Evolutionary conservation across 1,284 basidiomycete genomes (phyloP).

Genomic region (Sporisorium exsertum): DNA sequence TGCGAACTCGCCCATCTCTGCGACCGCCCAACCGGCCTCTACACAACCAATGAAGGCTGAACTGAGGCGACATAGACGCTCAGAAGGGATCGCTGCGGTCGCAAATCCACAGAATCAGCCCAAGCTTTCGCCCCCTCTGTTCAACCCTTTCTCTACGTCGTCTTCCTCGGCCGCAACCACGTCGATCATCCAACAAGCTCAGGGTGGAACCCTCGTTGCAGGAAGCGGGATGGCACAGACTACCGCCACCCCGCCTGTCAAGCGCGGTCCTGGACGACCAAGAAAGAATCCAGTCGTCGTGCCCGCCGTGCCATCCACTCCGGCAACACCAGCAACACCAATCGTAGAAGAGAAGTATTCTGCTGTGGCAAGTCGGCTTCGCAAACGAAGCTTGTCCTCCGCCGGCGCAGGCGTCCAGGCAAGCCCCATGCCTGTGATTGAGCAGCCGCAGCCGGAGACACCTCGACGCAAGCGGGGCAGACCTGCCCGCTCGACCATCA

Average conservation of each 20-base stretch:
- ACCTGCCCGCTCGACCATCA: neutral
- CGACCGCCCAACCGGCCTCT: neutral
- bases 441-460: neutral
- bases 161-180: neutral
- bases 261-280: constrained; percentile 30
- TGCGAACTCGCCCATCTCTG: neutral
- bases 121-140: neutral
- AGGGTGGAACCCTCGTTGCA: neutral
- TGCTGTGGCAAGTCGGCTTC: constrained; percentile 1
- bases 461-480: constrained; percentile 32
- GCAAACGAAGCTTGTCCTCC: constrained; percentile 20
- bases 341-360: neutral
- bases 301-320: neutral
- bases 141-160: neutral
- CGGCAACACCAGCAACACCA: constrained; percentile 4
- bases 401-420: neutral
- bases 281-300: neutral
- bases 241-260: constrained; percentile 10
- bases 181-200: neutral
- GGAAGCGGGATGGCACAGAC: neutral
- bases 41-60: neutral
- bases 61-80: constrained; percentile 9
- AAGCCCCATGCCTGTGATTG: neutral
- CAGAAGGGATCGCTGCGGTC: neutral
- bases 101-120: neutral